Percentiles rank a stretch among this genome's conserved stretches.
phyloP scores from a whole-genome alignment of 2,329 filamentous ascomycete genomes.

The Alternaria ethzedia region DNA sequence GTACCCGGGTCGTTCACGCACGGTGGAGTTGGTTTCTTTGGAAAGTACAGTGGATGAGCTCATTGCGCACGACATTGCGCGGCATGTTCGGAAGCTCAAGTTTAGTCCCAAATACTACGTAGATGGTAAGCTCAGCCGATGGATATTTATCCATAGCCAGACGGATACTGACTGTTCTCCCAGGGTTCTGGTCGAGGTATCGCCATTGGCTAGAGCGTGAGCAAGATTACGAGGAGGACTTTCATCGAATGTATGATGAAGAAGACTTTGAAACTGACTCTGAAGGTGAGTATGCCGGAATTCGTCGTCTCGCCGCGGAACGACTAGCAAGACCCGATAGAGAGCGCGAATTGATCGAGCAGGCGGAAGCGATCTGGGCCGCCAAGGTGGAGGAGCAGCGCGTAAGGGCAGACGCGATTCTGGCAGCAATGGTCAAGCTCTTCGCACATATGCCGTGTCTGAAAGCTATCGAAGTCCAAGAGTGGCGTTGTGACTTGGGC shows the following conservation, averaged over 20 bases:
- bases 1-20: background rate
- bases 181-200: background rate
- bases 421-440: background rate
- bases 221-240: background rate
- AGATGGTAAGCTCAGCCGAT: background rate
- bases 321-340: background rate
- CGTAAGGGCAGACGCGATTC: background rate
- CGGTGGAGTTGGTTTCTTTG: background rate
- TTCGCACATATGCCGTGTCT: background rate
- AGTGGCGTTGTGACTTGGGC: background rate
- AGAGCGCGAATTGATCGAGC: background rate
- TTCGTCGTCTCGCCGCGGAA: background rate
- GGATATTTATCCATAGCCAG: background rate
- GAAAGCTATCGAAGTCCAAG: background rate
- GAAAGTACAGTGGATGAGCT: background rate
- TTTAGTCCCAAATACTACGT: background rate
- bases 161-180: background rate
- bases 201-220: background rate
- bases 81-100: background rate
- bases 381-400: background rate
- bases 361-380: background rate
- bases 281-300: background rate
- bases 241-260: background rate
- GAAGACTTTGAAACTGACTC: background rate
- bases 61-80: background rate